Base-by-base conservation (phyloP, 2,329 filamentous ascomycete genomes). In the Dothideomycetes sp. region DNA sequence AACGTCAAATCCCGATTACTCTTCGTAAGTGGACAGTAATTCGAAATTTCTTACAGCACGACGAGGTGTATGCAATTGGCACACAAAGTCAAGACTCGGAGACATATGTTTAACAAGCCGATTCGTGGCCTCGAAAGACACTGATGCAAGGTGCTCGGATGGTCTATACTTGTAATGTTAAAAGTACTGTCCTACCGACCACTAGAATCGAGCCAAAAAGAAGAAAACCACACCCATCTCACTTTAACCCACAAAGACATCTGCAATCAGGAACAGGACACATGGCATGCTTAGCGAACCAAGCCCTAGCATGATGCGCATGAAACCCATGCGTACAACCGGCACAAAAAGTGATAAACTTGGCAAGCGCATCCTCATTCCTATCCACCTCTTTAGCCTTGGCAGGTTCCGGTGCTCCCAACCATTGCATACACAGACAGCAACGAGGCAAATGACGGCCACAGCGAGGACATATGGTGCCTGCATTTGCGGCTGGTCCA, bases 321-420 rank as follows among this genome's bases (percentile, higher is more conserved):
- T 81, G 77, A 49, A 73, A 78, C 1, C 74, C 76, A 61, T 81
- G 77, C 49, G 72, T 73, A 53, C 77, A 81, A 45, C 65, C 69
- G 49, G 75, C 72, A 51, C 77, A 81, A 51, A 80, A 76, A 4
- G 71, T 70, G 47, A 78, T 65, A 50, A 77, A 70, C 39, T 69
- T 63, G 12, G 65, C 66, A 64, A 78, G 69, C 5, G 64, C 43
- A 47, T 75, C 71, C 44, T 60, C 29, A 49, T 41, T 47, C 36
- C 60, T 51, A 17, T 33, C 17, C 11, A 38, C 25, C 28, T 41
- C 37, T n/a, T 41, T 33, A 8, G 55, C 43, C 19, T 65, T 68
- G 47, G 64, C 64, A 4, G 73, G 69, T 54, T 78, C 73, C 0
- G 74, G 71, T 10, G 67, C 67, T 0, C 76, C 76, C 3, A 80